phyloP scores from a whole-genome alignment of 139 green algal species.

The Micractinium sp. region DNA sequence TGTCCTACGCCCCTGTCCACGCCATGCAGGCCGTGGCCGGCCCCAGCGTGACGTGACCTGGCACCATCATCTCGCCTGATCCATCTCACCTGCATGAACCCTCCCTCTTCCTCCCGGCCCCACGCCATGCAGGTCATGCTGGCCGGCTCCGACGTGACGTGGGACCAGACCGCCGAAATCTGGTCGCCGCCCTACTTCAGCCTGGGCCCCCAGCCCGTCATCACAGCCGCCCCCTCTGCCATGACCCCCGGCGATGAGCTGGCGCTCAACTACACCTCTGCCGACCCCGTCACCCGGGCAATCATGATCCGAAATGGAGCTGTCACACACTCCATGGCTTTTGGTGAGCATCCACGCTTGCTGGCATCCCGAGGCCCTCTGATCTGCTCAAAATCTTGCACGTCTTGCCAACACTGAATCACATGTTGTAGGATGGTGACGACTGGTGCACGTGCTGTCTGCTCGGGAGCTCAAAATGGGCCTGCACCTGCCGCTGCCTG shows the following conservation, averaged over 20 bases:
- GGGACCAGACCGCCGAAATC: conserved; percentile 16
- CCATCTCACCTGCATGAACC: background rate
- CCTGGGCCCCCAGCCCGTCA: background rate
- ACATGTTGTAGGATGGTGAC: too few species aligned
- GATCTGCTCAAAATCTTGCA: too few species aligned
- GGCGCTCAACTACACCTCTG: background rate
- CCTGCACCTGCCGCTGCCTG: too few species aligned
- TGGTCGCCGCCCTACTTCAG: conserved; percentile 22
- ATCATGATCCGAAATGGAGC: conserved; percentile 7
- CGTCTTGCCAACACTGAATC: too few species aligned
- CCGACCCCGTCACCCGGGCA: background rate
- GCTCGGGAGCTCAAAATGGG: too few species aligned
- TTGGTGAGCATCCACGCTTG: background rate
- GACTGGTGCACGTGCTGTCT: too few species aligned
- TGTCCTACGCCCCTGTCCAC: too few species aligned
- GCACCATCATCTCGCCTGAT: too few species aligned
- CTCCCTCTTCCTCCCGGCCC: background rate
- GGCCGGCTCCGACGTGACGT: background rate
- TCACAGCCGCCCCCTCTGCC: background rate
- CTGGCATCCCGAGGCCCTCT: too few species aligned
- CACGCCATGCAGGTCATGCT: background rate
- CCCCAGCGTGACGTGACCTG: too few species aligned
- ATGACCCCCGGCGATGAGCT: background rate
- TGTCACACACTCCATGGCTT: conserved; percentile 21
- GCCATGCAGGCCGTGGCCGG: too few species aligned